These are phyloP conservation scores for Suhomyces pyralidae DNA, from an alignment of 805 yeast species.

Conservation along the genomic window DNA sequence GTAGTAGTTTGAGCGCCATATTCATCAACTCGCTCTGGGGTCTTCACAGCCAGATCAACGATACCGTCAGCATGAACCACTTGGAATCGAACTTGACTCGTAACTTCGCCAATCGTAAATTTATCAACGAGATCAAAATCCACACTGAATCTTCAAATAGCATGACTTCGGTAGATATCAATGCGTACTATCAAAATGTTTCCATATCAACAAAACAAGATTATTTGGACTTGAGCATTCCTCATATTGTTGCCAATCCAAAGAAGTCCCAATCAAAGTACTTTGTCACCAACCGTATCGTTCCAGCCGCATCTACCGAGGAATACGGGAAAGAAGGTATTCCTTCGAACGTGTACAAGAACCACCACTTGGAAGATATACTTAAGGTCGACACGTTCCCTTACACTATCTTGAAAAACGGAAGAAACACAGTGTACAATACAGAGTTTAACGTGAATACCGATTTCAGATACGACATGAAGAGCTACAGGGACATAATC, in stretches of 20 bases:
- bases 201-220: neutral
- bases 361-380: conserved; percentile 12
- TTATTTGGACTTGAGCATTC: conserved; percentile 2
- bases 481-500: conserved; percentile 22
- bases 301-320: neutral
- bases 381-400: conserved; percentile 17
- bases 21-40: conserved; percentile 44
- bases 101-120: conserved; percentile 42
- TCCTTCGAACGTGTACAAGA: conserved; percentile 3
- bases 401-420: conserved; percentile 3
- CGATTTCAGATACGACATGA: conserved; percentile 24
- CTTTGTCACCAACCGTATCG: conserved; percentile 7
- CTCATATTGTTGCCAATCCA: neutral
- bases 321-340: neutral
- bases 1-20: conserved; percentile 25
- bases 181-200: neutral
- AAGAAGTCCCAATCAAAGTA: conserved; percentile 4
- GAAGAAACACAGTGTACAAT: neutral
- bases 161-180: neutral
- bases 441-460: conserved; percentile 26
- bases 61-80: conserved; percentile 38
- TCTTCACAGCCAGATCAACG: conserved; percentile 35
- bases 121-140: conserved; percentile 40
- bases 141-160: conserved; percentile 3
- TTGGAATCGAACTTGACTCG: conserved; percentile 44